Evolutionary conservation across 108 stramenopile genomes (phyloP).

Genomic region (Discostella stelligeroides): DNA sequence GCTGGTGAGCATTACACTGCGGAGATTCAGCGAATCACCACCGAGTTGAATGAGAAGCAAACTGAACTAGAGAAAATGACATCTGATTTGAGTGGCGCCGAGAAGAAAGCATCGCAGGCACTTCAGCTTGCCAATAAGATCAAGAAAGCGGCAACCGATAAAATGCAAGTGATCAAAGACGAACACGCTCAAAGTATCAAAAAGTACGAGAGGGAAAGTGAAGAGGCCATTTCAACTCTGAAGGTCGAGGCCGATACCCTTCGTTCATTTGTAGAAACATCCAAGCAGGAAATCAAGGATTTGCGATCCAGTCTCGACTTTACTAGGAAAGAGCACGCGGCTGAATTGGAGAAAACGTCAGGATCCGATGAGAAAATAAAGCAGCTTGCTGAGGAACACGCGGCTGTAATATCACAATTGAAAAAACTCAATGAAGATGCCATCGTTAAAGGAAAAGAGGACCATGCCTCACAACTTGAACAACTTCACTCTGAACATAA

Average conservation of each 20-base stretch:
- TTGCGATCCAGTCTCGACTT: constrained; percentile 25
- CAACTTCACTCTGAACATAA: constrained; percentile 32
- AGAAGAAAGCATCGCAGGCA: constrained; percentile 48
- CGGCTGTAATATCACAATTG: constrained; percentile 30
- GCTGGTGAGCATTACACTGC: not conserved
- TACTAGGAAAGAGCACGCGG: constrained; percentile 17
- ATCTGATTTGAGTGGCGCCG: constrained; percentile 23
- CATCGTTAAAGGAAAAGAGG: constrained; percentile 25
- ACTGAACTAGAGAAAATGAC: constrained; percentile 44
- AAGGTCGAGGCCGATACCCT: constrained; percentile 26
- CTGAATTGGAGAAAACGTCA: constrained; percentile 22
- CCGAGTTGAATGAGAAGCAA: constrained; percentile 43
- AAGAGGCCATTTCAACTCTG: constrained; percentile 18
- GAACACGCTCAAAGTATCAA: constrained; percentile 33
- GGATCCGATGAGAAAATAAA: constrained; percentile 35
- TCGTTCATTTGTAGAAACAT: constrained; percentile 7
- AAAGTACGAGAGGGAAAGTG: constrained; percentile 16
- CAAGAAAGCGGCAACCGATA: constrained; percentile 47
- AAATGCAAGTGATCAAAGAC: constrained; percentile 33
- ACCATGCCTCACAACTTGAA: constrained; percentile 22
- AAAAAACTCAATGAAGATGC: constrained; percentile 34
- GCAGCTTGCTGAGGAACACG: constrained; percentile 41
- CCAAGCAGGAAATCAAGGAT: constrained; percentile 22
- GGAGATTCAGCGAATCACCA: constrained; percentile 18
- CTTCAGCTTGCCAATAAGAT: constrained; percentile 53